Conservation (phyloP, 2,329 filamentous ascomycete species). For the Bipolaris sorokiniana region DNA sequence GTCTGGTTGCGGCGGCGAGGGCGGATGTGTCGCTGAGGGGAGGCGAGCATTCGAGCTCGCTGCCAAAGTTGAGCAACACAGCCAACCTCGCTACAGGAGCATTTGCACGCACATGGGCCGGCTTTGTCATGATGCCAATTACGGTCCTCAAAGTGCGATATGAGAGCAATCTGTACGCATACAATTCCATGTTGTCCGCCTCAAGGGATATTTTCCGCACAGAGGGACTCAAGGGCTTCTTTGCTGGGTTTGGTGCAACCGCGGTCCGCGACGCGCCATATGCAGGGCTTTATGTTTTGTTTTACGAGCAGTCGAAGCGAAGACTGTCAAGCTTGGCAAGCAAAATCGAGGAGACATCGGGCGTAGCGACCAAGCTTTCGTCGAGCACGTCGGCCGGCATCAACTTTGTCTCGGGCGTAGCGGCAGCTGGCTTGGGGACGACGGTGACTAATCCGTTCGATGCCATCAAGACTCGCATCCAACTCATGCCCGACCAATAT, state of each 20-base stretch:
- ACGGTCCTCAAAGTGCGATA: conserved; percentile 97
- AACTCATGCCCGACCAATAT: conserved; percentile 84
- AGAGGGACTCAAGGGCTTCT: conserved; percentile 83
- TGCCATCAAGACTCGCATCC: conserved; percentile 91
- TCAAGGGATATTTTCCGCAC: conserved; percentile 73
- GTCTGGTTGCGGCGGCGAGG: conserved; percentile 27
- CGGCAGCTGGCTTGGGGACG: conserved; percentile 83
- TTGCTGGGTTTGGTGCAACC: conserved; percentile 91
- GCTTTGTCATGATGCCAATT: conserved; percentile 91
- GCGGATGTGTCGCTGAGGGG: conserved; percentile 18
- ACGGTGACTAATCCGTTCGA: conserved; percentile 96
- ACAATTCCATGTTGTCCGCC: conserved; percentile 76
- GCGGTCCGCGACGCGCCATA: conserved; percentile 95
- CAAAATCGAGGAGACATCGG: conserved; percentile 35
- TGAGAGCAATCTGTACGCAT: conserved; percentile 85
- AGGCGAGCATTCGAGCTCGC: conserved; percentile 65
- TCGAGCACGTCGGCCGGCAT: conserved; percentile 65
- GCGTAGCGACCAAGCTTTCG: conserved; percentile 32
- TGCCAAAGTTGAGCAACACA: conserved; percentile 82
- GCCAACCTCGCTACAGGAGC: conserved; percentile 88
- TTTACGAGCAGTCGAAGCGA: conserved; percentile 86
- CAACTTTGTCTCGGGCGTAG: conserved; percentile 82
- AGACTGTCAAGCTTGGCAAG: conserved; percentile 55
- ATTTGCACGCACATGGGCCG: conserved; percentile 80
- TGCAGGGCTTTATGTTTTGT: conserved; percentile 89